These are phyloP conservation scores for Coelastrella sp. DNA, from an alignment of 139 green algal genomes.

Conservation along the genomic window DNA sequence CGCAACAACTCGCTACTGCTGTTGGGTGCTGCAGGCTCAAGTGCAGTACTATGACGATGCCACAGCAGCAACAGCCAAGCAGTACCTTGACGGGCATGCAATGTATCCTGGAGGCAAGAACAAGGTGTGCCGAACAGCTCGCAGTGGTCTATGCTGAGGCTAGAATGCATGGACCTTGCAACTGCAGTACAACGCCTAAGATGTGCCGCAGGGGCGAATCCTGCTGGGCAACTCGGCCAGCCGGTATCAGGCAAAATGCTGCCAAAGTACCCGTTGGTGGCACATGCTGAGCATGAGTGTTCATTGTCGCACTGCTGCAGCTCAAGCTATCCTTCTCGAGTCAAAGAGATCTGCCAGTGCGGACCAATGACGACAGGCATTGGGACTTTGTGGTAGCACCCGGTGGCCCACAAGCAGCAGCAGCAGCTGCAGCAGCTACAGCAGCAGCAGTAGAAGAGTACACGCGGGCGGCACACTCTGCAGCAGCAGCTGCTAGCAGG, in stretches of 20 bases:
- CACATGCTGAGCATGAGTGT: not conserved
- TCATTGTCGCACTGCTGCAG: not conserved
- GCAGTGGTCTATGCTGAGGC: too few relatives aligned
- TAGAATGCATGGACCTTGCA: too few relatives aligned
- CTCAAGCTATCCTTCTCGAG: not conserved
- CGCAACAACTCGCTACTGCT: too few relatives aligned
- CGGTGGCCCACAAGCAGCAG: conserved; percentile 5
- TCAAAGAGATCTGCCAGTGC: conserved; percentile 22
- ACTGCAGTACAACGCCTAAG: too few relatives aligned
- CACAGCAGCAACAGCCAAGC: conserved; percentile 33
- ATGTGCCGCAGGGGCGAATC: too few relatives aligned
- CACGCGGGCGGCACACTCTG: conserved; percentile 3
- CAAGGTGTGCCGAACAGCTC: not conserved
- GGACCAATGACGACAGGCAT: not conserved
- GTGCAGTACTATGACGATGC: conserved; percentile 47
- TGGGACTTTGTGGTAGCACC: conserved; percentile 28
- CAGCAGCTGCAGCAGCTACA: not conserved
- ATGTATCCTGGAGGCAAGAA: conserved; percentile 50
- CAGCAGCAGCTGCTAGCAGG: conserved; percentile 1
- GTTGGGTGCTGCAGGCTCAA: conserved; percentile 34
- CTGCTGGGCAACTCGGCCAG: too few relatives aligned
- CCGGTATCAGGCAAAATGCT: too few relatives aligned
- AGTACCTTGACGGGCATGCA: conserved; percentile 45
- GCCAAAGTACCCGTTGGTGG: too few relatives aligned
- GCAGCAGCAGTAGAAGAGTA: conserved; percentile 8